phyloP scores from a whole-genome alignment of 2,329 filamentous ascomycete species.

The Colletotrichum orbiculare region DNA sequence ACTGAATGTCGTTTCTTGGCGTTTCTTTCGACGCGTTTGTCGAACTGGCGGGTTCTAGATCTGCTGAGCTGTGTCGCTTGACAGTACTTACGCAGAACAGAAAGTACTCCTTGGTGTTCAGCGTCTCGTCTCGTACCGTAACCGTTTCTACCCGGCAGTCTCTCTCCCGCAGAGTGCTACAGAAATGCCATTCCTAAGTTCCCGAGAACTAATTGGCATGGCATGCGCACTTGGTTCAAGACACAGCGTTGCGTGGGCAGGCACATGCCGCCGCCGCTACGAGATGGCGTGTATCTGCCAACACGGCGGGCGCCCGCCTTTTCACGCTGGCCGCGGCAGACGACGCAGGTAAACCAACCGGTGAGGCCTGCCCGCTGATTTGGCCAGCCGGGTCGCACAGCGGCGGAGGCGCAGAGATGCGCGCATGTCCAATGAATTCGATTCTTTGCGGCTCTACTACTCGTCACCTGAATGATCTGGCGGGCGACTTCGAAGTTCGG shows the following conservation, averaged over 20 bases:
- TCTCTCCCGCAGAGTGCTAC: too few species aligned
- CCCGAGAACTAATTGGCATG: too few species aligned
- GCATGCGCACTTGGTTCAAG: too few species aligned
- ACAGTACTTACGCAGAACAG: too few species aligned
- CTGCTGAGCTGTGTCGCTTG: slow-evolving; percentile 9
- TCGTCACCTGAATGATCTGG: too few species aligned
- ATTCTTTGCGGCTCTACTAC: slow-evolving; percentile 15
- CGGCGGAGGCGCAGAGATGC: too few species aligned
- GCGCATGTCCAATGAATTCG: slow-evolving; percentile 17
- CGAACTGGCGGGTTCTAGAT: slow-evolving; percentile 17
- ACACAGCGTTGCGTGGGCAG: too few species aligned
- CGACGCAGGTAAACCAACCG: slow-evolving; percentile 12
- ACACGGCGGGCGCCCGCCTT: neutral
- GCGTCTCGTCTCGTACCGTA: too few species aligned
- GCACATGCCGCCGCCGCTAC: slow-evolving; percentile 7
- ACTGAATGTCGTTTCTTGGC: slow-evolving; percentile 17
- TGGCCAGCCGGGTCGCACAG: neutral
- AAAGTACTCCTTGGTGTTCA: too few species aligned
- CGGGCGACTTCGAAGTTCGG: too few species aligned
- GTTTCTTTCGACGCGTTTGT: slow-evolving; percentile 23
- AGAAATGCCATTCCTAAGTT: neutral
- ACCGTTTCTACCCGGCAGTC: too few species aligned
- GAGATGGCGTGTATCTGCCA: too few species aligned
- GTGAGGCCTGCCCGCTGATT: neutral
- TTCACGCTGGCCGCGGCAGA: slow-evolving; percentile 22